Percentiles rank a stretch among this genome's conserved stretches.
These are phyloP conservation scores for Elsinoe necatrix DNA, from an alignment of 2,329 filamentous ascomycete species.

Conservation along the genomic window DNA sequence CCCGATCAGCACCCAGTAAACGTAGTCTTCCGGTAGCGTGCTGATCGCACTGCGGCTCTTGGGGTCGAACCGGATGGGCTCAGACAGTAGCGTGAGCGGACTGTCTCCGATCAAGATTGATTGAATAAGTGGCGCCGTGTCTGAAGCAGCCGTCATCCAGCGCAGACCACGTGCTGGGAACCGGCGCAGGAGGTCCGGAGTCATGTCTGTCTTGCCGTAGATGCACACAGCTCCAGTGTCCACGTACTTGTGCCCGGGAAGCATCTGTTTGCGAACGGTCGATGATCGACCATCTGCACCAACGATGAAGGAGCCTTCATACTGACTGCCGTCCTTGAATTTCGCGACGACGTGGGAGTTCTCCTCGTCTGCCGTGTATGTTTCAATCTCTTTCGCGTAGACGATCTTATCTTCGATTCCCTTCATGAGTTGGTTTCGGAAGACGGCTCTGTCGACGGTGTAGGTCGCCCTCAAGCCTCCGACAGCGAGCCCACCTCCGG, in stretches of 20 bases:
- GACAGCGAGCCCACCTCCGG: constrained; percentile 17
- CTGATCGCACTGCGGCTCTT: constrained; percentile 17
- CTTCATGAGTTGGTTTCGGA: constrained; percentile 20
- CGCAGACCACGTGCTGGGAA: constrained; percentile 20
- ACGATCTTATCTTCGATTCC: constrained; percentile 21
- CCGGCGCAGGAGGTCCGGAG: constrained; percentile 17
- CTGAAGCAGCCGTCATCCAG: constrained; percentile 21
- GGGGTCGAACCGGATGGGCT: constrained; percentile 20
- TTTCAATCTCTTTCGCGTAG: constrained; percentile 19
- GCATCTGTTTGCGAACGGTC: constrained; percentile 19
- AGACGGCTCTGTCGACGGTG: constrained; percentile 21
- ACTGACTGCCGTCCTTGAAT: constrained; percentile 19
- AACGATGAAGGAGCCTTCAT: constrained; percentile 20
- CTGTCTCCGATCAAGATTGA: constrained; percentile 21
- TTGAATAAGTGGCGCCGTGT: constrained; percentile 20
- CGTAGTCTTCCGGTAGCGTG: constrained; percentile 20
- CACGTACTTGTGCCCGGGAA: constrained; percentile 19
- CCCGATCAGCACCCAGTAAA: constrained; percentile 23
- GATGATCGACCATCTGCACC: constrained; percentile 23
- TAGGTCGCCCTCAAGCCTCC: constrained; percentile 15
- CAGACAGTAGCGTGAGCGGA: constrained; percentile 20
- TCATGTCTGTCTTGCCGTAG: constrained; percentile 24
- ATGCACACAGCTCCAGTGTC: constrained; percentile 21
- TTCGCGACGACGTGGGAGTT: constrained; percentile 17
- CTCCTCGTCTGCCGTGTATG: constrained; percentile 17